Evolutionary conservation across 148 eudicot species (phyloP), one percentile per base, ranked within the genome.

Genomic region (Camellia granthamiana): DNA sequence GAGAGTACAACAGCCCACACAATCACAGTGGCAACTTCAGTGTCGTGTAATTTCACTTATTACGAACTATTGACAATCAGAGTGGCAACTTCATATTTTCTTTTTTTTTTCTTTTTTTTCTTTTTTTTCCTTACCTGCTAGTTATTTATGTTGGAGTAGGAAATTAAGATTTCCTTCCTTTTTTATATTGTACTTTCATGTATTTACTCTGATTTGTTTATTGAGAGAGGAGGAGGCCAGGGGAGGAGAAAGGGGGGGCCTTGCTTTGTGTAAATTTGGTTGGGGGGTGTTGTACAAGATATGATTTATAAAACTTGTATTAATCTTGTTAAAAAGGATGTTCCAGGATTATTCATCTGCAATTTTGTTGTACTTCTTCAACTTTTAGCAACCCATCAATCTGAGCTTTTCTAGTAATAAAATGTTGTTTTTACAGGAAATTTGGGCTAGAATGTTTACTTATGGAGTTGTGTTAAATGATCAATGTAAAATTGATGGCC

Each of bases 21-120:
- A 80, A 74, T 12, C 13, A 78, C 51, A 80, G 77, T 12, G 86
- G 78, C 51, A 71, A 76, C 19, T 81, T 52, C 70, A 56, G 19
- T 66, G 14, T 69, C 75, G 82, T 84, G 56, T 87, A 86, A 81
- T 41, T 68, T 72, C 51, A 44, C 74, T 65, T 76, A 2, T 7
- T 5, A 6, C 5, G 6, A 49, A 49, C 52, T 49, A 49, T 5
- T 49, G 52, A 4, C 52, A 11, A 63, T 41, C 38, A 30, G 38
- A 3, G 51, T 19, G 9, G 38, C 38, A 30, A 30, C 38, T 30
- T 30, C 38, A 30, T 11, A 44, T n/a, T 14, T 7, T 78, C 15
- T 78, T 49, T 63, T 19, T 49, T 47, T 63, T 60, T 15, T 77
- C 5, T 0, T 8, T 42, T 42, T 3, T 11, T 6, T 21, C 51